phyloP scores from a whole-genome alignment of 345 rosid genomes.

The Passiflora organensis region DNA sequence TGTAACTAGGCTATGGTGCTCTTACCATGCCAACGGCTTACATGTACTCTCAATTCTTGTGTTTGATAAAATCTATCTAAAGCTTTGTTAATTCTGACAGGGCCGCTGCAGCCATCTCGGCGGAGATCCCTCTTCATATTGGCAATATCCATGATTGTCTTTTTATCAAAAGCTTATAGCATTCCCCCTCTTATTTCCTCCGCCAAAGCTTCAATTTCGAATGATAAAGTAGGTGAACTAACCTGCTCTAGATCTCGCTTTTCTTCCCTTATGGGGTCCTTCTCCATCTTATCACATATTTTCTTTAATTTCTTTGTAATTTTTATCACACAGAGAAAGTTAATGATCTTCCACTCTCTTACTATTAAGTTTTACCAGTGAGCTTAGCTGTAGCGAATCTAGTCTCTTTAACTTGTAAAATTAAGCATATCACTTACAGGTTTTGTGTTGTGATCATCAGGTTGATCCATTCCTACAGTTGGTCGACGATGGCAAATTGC shows the following conservation, averaged over 20 bases:
- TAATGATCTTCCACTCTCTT: too few species aligned
- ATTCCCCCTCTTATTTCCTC: slow-evolving; percentile 44
- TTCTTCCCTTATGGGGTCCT: too few species aligned
- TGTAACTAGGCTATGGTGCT: too few species aligned
- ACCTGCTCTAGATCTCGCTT: neutral
- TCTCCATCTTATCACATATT: too few species aligned
- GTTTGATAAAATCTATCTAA: neutral
- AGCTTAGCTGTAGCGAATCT: too few species aligned
- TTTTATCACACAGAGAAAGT: neutral
- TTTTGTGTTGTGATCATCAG: slow-evolving; percentile 18
- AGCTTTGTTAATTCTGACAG: slow-evolving; percentile 31
- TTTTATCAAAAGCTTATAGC: slow-evolving; percentile 56
- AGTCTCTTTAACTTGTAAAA: too few species aligned
- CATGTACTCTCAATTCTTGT: neutral
- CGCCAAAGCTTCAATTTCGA: slow-evolving; percentile 49
- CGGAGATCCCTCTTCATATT: slow-evolving; percentile 54
- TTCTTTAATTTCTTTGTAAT: too few species aligned
- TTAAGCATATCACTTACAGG: neutral
- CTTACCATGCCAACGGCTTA: too few species aligned
- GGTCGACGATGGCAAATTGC: slow-evolving; percentile 52
- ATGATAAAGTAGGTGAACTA: slow-evolving; percentile 37
- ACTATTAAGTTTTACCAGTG: too few species aligned
- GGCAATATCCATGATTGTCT: slow-evolving; percentile 56
- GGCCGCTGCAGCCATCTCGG: slow-evolving; percentile 55
- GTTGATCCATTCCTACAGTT: slow-evolving; percentile 53